Conservation (phyloP, 495 filamentous ascomycete species). For the Mytilinidion resinicola region DNA sequence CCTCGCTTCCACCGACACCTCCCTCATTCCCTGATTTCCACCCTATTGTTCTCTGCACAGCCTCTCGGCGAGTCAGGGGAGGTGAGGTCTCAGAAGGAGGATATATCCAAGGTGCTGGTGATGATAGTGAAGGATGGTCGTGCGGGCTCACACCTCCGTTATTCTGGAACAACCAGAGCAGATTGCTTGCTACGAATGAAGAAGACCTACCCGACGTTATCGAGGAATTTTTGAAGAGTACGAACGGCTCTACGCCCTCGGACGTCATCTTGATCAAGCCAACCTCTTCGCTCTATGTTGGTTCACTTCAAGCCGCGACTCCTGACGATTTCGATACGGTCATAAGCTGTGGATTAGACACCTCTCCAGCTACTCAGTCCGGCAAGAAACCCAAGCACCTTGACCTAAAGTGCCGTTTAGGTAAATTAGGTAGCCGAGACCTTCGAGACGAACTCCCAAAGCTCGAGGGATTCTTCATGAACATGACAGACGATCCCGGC, state of each 20-base stretch:
- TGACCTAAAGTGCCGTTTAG: slow-evolving; percentile 56
- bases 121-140: slow-evolving; percentile 90
- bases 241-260: slow-evolving; percentile 9
- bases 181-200: slow-evolving; percentile 54
- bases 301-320: slow-evolving; percentile 20
- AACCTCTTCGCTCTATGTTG: slow-evolving; percentile 31
- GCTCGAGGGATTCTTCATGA: slow-evolving; percentile 47
- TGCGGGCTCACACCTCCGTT: slow-evolving; percentile 57
- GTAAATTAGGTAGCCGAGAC: slow-evolving; percentile 69
- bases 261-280: slow-evolving; percentile 29
- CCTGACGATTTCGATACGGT: slow-evolving; percentile 27
- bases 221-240: slow-evolving; percentile 40
- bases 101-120: slow-evolving; percentile 91
- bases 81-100: slow-evolving; percentile 62
- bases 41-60: slow-evolving; percentile 72
- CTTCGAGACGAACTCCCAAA: slow-evolving; percentile 58
- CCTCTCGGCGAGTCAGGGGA: slow-evolving; percentile 60
- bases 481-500: slow-evolving; percentile 10
- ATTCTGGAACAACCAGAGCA: slow-evolving; percentile 65
- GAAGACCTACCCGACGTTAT: slow-evolving; percentile 61
- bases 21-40: slow-evolving; percentile 43
- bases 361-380: slow-evolving; percentile 1
- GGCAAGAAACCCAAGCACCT: slow-evolving; percentile 39
- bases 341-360: slow-evolving; percentile 30
- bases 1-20: slow-evolving; percentile 22